phyloP scores from a whole-genome alignment of 108 stramenopile species.

The Aurantiochytrium sp. region DNA sequence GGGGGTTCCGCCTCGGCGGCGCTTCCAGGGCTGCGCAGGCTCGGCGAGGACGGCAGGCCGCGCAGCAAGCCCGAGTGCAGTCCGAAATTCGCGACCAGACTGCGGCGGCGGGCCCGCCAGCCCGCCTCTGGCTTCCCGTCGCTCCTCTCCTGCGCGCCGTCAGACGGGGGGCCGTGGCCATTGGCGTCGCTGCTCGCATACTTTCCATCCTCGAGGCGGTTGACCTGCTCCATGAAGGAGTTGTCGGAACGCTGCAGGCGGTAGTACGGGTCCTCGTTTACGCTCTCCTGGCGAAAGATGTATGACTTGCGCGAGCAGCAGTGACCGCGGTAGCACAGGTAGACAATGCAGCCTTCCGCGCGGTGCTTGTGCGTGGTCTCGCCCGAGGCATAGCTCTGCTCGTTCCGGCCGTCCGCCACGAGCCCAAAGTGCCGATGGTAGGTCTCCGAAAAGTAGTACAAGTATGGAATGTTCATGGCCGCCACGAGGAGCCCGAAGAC shows the following conservation, averaged over 20 bases:
- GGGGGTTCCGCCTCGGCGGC: too few relatives aligned
- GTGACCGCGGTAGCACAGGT: not conserved
- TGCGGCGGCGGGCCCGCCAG: not conserved
- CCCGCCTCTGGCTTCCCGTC: not conserved
- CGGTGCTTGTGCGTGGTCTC: constrained; percentile 19
- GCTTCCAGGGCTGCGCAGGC: too few relatives aligned
- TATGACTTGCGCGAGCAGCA: constrained; percentile 8
- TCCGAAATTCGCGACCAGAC: not conserved
- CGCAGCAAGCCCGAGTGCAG: not conserved
- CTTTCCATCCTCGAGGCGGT: not conserved
- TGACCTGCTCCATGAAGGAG: not conserved
- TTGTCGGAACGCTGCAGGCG: not conserved
- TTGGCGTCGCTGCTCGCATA: not conserved
- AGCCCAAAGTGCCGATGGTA: constrained; percentile 26
- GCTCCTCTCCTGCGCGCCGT: too few relatives aligned
- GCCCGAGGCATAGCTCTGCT: constrained; percentile 2
- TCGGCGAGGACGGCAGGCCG: too few relatives aligned
- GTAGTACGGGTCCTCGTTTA: not conserved
- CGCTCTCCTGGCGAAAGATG: constrained; percentile 20
- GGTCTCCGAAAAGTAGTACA: constrained; percentile 28
- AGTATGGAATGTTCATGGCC: not conserved
- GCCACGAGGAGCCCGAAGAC: not conserved
- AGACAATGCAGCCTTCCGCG: constrained; percentile 16
- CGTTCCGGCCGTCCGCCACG: constrained; percentile 13
- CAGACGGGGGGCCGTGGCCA: too few relatives aligned